These are phyloP conservation scores for Batkoa obscura DNA, from an alignment of 371 early-diverging fungal species.

Conservation along the genomic window DNA sequence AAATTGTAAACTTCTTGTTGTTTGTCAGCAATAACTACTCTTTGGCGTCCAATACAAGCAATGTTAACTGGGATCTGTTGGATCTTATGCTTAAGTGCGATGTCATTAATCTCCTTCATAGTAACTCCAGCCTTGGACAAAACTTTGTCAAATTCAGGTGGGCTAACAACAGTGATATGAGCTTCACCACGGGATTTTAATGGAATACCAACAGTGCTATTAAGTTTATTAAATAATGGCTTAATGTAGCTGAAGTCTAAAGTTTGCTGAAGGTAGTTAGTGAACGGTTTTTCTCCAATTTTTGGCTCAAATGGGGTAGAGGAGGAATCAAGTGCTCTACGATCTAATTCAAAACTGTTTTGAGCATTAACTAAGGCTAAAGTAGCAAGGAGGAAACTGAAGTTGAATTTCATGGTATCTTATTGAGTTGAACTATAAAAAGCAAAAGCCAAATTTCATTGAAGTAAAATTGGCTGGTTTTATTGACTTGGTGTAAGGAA, in stretches of 20 bases:
- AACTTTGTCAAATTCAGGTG: conserved; percentile 40
- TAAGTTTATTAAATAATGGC: conserved; percentile 28
- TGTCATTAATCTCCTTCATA: conserved; percentile 41
- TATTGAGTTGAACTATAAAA: too few relatives aligned
- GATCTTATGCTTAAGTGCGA: conserved; percentile 28
- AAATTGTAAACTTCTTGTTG: conserved; percentile 19
- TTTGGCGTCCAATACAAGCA: conserved; percentile 44
- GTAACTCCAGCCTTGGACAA: conserved; percentile 36
- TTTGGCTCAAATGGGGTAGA: conserved; percentile 6
- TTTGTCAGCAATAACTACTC: conserved; percentile 11
- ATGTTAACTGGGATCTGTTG: conserved; percentile 29
- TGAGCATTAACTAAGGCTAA: too few relatives aligned
- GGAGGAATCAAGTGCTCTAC: conserved; percentile 1
- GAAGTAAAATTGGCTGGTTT: too few relatives aligned
- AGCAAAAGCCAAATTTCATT: too few relatives aligned
- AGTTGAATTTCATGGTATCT: too few relatives aligned
- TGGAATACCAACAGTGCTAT: conserved; percentile 21
- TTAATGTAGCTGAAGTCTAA: conserved; percentile 32
- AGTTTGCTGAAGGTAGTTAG: conserved; percentile 37
- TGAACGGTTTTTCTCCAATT: conserved; percentile 7
- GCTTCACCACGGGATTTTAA: conserved; percentile 41
- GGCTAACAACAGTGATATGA: conserved; percentile 54
- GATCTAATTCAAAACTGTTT: neutral
- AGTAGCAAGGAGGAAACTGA: too few relatives aligned
- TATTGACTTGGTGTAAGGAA: too few relatives aligned